Evolutionary conservation across 306 rosid species (phyloP).

Genomic region (Cajanus cajan): DNA sequence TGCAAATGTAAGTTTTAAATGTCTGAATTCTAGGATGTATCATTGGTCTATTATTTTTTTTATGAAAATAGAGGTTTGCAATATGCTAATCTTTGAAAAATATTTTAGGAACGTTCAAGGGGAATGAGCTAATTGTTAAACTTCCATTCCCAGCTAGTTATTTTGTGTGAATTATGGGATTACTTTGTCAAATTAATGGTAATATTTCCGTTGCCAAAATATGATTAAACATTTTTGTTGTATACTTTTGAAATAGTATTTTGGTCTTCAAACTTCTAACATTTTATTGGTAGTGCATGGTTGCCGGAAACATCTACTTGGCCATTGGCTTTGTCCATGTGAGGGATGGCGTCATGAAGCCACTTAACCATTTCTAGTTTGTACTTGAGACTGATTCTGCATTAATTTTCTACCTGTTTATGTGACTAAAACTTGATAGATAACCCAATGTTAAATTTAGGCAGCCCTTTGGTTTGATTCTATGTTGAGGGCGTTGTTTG

Average conservation of each 20-base stretch:
- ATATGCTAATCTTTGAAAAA: conserved; percentile 14
- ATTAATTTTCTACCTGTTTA: not conserved
- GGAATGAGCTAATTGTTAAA: conserved; percentile 23
- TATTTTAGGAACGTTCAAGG: not conserved
- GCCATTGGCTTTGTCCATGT: not conserved
- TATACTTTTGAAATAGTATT: not conserved
- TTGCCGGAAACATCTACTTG: conserved; percentile 16
- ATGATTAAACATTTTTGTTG: not conserved
- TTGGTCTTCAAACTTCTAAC: not conserved
- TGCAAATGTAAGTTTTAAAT: conserved; percentile 71
- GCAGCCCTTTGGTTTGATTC: conserved; percentile 12
- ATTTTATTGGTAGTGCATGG: not conserved
- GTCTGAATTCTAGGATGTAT: conserved; percentile 21
- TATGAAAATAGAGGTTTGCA: conserved; percentile 23
- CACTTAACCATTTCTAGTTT: conserved; percentile 16
- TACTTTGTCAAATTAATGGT: conserved; percentile 1
- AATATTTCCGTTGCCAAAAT: conserved; percentile 8
- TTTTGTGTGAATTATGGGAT: conserved; percentile 19
- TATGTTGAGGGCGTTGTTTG: not conserved
- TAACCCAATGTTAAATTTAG: not conserved
- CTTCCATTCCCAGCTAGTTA: conserved; percentile 15
- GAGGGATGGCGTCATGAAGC: not conserved
- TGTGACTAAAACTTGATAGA: not conserved
- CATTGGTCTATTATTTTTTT: not conserved
- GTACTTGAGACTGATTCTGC: conserved; percentile 8